A percentile compares a stretch with the other conserved stretches of the same genome.
Conservation (phyloP, 306 rosid species). For the Gastrolobium bilobum region DNA sequence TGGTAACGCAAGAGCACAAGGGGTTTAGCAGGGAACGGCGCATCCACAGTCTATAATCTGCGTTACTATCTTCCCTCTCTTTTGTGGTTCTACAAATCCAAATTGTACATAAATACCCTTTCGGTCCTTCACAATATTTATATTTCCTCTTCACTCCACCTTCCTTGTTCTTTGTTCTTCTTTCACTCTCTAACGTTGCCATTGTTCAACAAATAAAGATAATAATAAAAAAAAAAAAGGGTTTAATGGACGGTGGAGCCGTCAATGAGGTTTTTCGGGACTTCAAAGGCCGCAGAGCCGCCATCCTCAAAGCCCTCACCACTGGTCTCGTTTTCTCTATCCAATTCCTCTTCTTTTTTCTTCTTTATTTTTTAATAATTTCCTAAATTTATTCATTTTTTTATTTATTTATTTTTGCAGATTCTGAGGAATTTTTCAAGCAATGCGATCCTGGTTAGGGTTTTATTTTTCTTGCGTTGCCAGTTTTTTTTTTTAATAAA, state of each 20-base stretch:
- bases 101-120: too few relatives aligned
- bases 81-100: too few relatives aligned
- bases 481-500: neutral
- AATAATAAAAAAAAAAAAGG: too few relatives aligned
- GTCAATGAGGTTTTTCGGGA: conserved; percentile 69
- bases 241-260: conserved; percentile 40
- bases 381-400: neutral
- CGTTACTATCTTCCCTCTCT: too few relatives aligned
- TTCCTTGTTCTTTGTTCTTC: too few relatives aligned
- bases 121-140: too few relatives aligned
- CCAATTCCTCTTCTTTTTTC: neutral
- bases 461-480: neutral
- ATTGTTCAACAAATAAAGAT: too few relatives aligned
- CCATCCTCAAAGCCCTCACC: conserved; percentile 67
- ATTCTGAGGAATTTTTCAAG: conserved; percentile 62
- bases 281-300: conserved; percentile 67
- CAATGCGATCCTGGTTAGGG: conserved; percentile 76
- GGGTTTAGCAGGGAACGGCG: too few relatives aligned
- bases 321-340: conserved; percentile 50
- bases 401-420: conserved; percentile 15
- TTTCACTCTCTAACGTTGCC: too few relatives aligned
- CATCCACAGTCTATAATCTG: too few relatives aligned
- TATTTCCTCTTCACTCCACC: too few relatives aligned
- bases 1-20: too few relatives aligned
- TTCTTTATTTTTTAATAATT: neutral